Evolutionary conservation across 139 green algal species (phyloP).

Genomic region (Asterochloris erici): DNA sequence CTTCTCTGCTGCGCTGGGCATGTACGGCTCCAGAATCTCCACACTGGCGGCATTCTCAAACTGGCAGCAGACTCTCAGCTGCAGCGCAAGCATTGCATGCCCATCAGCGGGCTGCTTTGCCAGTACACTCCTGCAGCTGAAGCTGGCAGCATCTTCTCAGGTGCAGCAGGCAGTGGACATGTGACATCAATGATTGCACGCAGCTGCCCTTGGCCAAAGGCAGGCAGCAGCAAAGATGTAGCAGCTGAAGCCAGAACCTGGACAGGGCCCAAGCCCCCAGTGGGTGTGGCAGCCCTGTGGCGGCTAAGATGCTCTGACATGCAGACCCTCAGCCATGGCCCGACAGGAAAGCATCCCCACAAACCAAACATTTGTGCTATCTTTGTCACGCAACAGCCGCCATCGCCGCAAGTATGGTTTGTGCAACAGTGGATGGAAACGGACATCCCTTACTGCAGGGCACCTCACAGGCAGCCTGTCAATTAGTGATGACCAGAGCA

Average conservation of each 20-base stretch:
- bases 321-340: too few relatives aligned
- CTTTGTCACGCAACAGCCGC: too few relatives aligned
- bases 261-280: too few relatives aligned
- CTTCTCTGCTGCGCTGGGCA: neutral
- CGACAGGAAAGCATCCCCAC: too few relatives aligned
- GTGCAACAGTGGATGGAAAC: too few relatives aligned
- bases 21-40: constrained; percentile 5
- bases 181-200: neutral
- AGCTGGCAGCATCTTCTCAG: neutral
- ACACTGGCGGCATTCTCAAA: neutral
- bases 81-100: neutral
- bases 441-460: neutral
- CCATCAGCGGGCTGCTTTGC: neutral
- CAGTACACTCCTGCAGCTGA: neutral
- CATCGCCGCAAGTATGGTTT: too few relatives aligned
- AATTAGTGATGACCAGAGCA: neutral
- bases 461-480: neutral
- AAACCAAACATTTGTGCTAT: too few relatives aligned
- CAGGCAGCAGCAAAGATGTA: neutral
- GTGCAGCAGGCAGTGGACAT: neutral
- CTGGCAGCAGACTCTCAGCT: constrained; percentile 8
- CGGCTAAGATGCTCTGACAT: too few relatives aligned
- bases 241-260: too few relatives aligned
- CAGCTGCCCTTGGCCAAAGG: neutral
- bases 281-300: too few relatives aligned